Conservation (phyloP, 148 eudicot species). For the Selenicereus undatus region DNA sequence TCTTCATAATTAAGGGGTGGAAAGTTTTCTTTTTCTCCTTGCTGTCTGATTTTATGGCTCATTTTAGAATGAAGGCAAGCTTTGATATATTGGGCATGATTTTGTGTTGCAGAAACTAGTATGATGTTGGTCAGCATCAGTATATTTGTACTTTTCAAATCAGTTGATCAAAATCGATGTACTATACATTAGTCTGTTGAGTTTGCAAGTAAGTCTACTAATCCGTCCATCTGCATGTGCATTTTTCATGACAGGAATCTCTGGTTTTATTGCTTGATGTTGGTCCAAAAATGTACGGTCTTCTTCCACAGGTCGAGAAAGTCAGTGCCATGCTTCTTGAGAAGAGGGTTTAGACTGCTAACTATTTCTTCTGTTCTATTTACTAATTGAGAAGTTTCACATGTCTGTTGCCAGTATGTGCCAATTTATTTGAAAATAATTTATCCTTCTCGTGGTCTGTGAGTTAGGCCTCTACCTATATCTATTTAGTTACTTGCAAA, state of each 20-base stretch:
- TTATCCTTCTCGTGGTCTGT: neutral
- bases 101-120: too few species aligned
- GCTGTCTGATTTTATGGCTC: too few species aligned
- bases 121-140: too few species aligned
- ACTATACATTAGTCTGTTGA: neutral
- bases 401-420: neutral
- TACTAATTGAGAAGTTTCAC: neutral
- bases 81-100: too few species aligned
- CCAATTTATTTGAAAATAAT: neutral
- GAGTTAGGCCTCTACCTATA: neutral
- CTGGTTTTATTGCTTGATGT: slow-evolving; percentile 82
- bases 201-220: neutral
- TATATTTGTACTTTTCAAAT: neutral
- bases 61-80: too few species aligned
- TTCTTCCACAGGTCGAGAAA: slow-evolving; percentile 77
- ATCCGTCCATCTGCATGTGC: slow-evolving; percentile 8
- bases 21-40: too few species aligned
- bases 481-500: neutral
- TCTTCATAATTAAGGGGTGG: too few species aligned
- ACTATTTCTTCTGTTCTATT: slow-evolving; percentile 6
- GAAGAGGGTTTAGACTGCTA: slow-evolving; percentile 64
- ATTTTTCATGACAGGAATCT: slow-evolving; percentile 46
- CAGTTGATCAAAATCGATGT: neutral
- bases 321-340: slow-evolving; percentile 74
- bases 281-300: slow-evolving; percentile 78